Percentiles rank a stretch among this genome's conserved stretches.
Conservation (phyloP, 805 yeast species). For the Teunomyces tritomae region DNA sequence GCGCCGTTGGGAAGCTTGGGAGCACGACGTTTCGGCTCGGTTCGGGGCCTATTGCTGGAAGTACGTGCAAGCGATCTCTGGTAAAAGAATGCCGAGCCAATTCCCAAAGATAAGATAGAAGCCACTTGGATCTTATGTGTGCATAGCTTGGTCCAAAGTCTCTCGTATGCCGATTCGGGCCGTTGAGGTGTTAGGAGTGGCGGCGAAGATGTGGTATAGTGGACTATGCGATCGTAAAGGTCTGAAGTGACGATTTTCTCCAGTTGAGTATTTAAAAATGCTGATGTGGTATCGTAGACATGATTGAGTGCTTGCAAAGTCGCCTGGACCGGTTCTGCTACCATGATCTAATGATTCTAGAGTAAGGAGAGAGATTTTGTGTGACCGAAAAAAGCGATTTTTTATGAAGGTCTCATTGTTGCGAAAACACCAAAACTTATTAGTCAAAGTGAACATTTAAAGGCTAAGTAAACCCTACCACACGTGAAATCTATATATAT, state of each 20-base stretch:
- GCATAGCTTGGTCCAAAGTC: not conserved
- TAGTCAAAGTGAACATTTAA: no score
- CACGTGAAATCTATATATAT: no score
- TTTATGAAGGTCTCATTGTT: no score
- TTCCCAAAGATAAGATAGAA: constrained; percentile 24
- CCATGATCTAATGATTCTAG: constrained; percentile 24
- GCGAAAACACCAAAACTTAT: no score
- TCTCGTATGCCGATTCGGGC: constrained; percentile 2
- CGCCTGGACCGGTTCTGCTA: constrained; percentile 45
- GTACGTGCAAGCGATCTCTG: not conserved
- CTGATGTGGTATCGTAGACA: constrained; percentile 19
- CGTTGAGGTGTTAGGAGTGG: not conserved
- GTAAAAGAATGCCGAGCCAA: constrained; percentile 16
- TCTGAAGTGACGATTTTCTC: constrained; percentile 21
- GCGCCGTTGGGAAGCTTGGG: constrained; percentile 65
- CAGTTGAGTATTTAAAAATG: constrained; percentile 21
- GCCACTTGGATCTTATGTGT: constrained; percentile 6
- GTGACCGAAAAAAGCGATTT: not conserved
- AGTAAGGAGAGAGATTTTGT: not conserved
- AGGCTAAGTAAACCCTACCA: no score
- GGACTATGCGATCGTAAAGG: constrained; percentile 8
- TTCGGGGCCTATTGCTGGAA: not conserved
- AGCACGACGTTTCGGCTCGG: constrained; percentile 50
- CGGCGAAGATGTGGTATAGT: constrained; percentile 3
- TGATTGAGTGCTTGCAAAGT: constrained; percentile 28